Evolutionary conservation across 2,329 filamentous ascomycete genomes (phyloP).

Genomic region (Daldinia sp.): DNA sequence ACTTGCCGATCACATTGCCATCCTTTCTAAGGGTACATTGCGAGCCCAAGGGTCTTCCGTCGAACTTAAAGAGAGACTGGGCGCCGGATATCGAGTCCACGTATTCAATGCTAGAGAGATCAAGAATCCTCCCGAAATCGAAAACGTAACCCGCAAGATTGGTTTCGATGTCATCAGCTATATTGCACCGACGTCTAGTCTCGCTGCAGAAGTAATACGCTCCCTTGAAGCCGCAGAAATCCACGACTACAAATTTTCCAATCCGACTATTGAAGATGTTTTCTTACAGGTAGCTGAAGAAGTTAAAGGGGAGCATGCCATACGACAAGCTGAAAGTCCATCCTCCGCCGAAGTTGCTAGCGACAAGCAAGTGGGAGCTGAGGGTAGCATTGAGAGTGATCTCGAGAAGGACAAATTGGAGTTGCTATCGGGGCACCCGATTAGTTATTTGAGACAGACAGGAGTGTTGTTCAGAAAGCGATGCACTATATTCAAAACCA

Average conservation of each 20-base stretch:
- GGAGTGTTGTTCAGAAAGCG: conserved; percentile 81
- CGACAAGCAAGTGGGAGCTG: conserved; percentile 40
- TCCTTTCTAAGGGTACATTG: conserved; percentile 83
- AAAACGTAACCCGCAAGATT: conserved; percentile 64
- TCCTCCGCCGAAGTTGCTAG: conserved; percentile 19
- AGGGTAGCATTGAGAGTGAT: conserved; percentile 35
- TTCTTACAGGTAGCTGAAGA: conserved; percentile 89
- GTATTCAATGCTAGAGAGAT: conserved; percentile 67
- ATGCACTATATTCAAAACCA: conserved; percentile 77
- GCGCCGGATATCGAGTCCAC: conserved; percentile 85
- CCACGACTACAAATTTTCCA: conserved; percentile 82
- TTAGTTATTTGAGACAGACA: conserved; percentile 75
- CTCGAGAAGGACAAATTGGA: conserved; percentile 54
- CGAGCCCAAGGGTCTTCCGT: conserved; percentile 86
- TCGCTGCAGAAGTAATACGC: conserved; percentile 76
- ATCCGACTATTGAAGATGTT: conserved; percentile 91
- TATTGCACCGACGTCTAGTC: conserved; percentile 71
- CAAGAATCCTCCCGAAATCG: conserved; percentile 58
- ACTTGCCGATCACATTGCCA: conserved; percentile 86
- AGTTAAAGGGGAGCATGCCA: conserved; percentile 61
- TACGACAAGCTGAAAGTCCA: conserved; percentile 9
- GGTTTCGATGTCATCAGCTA: conserved; percentile 78
- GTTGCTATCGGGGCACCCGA: conserved; percentile 72
- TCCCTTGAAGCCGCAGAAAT: conserved; percentile 72
- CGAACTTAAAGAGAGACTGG: conserved; percentile 81